Conservation (phyloP, 352 stramenopile genomes). For the Globisporangium spiculum region DNA sequence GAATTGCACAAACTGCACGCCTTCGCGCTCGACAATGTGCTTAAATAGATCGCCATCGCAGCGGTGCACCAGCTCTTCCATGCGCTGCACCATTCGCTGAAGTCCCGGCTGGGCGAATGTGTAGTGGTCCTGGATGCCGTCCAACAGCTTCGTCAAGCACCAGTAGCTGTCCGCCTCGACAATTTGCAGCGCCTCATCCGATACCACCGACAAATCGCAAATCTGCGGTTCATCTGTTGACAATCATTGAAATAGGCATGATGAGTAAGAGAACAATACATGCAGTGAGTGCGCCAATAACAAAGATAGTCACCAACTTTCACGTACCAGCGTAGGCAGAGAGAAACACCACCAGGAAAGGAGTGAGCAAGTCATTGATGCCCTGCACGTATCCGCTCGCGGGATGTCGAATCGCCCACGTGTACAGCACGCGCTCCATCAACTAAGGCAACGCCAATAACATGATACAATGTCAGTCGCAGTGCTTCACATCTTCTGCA, state of each 20-base stretch:
- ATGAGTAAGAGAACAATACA: too few relatives aligned
- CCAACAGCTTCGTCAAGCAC: conserved; percentile 98
- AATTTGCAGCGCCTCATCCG: conserved; percentile 63
- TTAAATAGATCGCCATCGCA: conserved; percentile 94
- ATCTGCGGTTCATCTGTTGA: conserved; percentile 65
- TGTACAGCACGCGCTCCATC: conserved; percentile 97
- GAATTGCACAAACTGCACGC: conserved; percentile 99
- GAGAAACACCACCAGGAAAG: conserved; percentile 97
- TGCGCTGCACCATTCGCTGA: conserved; percentile 97
- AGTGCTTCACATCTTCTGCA: background rate
- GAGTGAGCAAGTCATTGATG: conserved; percentile 99
- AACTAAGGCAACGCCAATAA: conserved; percentile 44
- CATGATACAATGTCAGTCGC: background rate
- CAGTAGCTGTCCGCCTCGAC: conserved; percentile 99
- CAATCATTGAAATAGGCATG: too few relatives aligned
- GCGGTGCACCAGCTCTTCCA: conserved; percentile 96
- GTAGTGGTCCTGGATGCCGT: conserved; percentile 99
- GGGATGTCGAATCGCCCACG: conserved; percentile 98
- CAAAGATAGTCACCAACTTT: background rate
- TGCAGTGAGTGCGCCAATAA: too few relatives aligned
- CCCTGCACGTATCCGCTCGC: conserved; percentile 98
- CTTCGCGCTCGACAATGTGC: conserved; percentile 92
- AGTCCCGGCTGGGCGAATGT: conserved; percentile 97
- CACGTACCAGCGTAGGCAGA: conserved; percentile 68
- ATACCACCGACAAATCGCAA: conserved; percentile 66